Conservation (phyloP, 768 basidiomycete genomes). For the Mycena haematopus region DNA sequence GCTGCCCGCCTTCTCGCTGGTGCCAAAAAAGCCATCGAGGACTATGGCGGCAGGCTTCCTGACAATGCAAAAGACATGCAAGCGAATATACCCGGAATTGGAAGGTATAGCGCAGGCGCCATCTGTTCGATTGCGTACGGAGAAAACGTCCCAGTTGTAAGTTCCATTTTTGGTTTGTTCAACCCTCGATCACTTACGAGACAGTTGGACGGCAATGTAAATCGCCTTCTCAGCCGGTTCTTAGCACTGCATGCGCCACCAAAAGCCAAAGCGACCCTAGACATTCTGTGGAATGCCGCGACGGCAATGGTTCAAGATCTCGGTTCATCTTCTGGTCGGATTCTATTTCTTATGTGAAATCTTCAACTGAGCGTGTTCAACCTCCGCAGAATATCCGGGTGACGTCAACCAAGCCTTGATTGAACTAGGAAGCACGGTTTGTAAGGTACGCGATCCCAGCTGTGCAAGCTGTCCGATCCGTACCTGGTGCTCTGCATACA, state of each 20-base stretch:
- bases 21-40: conserved; percentile 78
- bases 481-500: conserved; percentile 71
- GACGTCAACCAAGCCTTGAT: conserved; percentile 94
- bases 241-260: conserved; percentile 84
- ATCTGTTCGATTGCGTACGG: conserved; percentile 91
- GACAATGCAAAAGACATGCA: conserved; percentile 83
- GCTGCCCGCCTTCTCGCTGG: conserved; percentile 82
- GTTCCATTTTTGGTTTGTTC: conserved; percentile 35
- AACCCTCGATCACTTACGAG: conserved; percentile 20
- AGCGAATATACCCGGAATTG: conserved; percentile 84
- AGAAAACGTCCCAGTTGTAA: conserved; percentile 80
- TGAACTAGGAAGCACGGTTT: conserved; percentile 93
- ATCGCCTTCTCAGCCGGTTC: conserved; percentile 82
- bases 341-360: not conserved
- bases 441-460: conserved; percentile 81
- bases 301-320: conserved; percentile 63
- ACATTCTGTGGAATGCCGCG: conserved; percentile 85
- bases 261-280: conserved; percentile 78
- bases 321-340: conserved; percentile 1
- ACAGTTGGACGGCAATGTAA: conserved; percentile 91
- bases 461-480: conserved; percentile 78
- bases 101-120: conserved; percentile 86
- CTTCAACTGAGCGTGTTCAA: not conserved
- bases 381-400: conserved; percentile 56
- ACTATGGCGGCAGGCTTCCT: conserved; percentile 75